Conservation (phyloP, 108 stramenopile species). For the Cyclotella cryptica region DNA sequence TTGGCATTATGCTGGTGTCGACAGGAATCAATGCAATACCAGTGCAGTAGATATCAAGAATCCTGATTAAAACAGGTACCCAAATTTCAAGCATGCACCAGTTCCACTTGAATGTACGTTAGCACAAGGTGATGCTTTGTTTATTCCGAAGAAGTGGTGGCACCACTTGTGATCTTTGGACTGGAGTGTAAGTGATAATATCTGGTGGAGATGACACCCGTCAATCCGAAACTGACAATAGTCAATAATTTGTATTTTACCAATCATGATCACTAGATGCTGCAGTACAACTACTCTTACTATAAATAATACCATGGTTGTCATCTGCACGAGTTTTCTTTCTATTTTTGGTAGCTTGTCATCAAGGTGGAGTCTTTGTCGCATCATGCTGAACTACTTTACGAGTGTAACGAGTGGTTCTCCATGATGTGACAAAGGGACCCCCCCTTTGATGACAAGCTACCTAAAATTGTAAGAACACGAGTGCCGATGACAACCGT, state of each 20-base stretch:
- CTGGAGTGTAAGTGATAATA: constrained; percentile 67
- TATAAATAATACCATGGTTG: too few relatives aligned
- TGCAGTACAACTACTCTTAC: neutral
- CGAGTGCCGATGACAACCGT: too few relatives aligned
- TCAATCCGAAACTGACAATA: neutral
- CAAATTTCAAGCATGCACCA: constrained; percentile 53
- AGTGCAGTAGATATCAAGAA: constrained; percentile 67
- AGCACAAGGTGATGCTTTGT: constrained; percentile 71
- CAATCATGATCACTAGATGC: neutral
- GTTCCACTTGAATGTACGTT: constrained; percentile 55
- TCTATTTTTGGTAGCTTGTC: too few relatives aligned
- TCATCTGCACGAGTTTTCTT: too few relatives aligned
- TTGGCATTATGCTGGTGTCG: constrained; percentile 60
- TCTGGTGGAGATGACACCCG: constrained; percentile 74
- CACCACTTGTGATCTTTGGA: constrained; percentile 76
- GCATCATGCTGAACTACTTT: too few relatives aligned
- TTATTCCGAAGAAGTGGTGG: constrained; percentile 83
- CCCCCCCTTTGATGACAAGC: too few relatives aligned
- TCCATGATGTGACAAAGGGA: too few relatives aligned
- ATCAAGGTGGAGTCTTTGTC: too few relatives aligned
- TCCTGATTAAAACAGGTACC: constrained; percentile 51
- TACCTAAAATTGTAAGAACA: too few relatives aligned
- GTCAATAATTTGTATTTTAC: neutral
- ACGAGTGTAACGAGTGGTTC: too few relatives aligned
- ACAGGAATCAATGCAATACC: constrained; percentile 81